Base-by-base conservation (phyloP, 805 yeast species). In the Jamesozyma rosinii region DNA sequence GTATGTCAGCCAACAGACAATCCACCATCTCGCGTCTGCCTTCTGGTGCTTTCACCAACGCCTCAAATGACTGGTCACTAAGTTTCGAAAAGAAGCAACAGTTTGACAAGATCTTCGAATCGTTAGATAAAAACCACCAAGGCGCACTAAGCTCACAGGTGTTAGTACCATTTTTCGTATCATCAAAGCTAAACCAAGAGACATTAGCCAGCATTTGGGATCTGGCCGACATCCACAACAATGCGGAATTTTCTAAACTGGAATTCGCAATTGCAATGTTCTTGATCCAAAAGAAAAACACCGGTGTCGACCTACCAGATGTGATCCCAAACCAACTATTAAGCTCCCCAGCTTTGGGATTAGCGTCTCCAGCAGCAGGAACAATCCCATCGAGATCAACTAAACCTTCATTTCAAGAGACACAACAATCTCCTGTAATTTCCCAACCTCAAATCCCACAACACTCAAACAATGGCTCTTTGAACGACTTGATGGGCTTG, bases 231-330 rank as follows among this genome's bases (percentile, higher is more conserved):
- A 74, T 87, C 48, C 83, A 85, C 51, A 87, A 87, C 62, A 77
- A 84, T 36, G 97, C 96, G 21, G 74, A 74, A 35, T 87, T 92
- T 57, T 73, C 85, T 39, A 77, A 75, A 54, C 71, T 77, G 50
- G 98, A 92, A 61, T 92, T 92, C 62, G 80, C 94, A 2, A 81
- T 92, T 57, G 97, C 97, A 15, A 82, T 92, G 86, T 90, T 81
- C 59, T 74, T 92, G 51, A 92, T 92, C 8, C 94, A 88, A 64
- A 84, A 82, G 63, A 82, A 76, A 55, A 70, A 89, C 45, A 74
- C 83, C 2, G 97, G 97, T 17, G 70, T 69, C 31, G 79, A 75
- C 22, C 70, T 92, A 49, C 97, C 98, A 2, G 77, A 77, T 45
- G 74, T 80, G 13, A 76, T 88, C 19, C 96, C 96, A 2, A 74